Evolutionary conservation across 495 filamentous ascomycete genomes (phyloP).

Genomic region (Trichocladium antarcticum): DNA sequence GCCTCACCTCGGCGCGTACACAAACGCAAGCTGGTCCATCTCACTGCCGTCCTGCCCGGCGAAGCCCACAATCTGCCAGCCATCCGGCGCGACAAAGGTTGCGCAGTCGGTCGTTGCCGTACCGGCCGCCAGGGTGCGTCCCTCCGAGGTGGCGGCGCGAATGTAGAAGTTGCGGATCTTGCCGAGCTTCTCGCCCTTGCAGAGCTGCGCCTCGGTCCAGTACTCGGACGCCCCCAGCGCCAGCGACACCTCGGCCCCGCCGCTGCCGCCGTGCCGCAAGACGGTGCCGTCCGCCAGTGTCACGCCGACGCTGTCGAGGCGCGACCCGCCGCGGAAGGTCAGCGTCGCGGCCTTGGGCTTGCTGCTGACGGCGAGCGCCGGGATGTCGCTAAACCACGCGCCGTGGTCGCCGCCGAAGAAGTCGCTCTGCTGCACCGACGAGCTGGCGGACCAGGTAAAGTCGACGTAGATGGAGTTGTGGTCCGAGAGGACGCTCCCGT

Average conservation of each 20-base stretch:
- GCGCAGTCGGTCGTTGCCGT: conserved; percentile 40
- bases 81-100: conserved; percentile 39
- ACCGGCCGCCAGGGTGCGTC: conserved; percentile 39
- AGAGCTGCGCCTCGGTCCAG: conserved; percentile 42
- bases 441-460: conserved; percentile 40
- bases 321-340: conserved; percentile 37
- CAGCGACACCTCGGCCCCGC: conserved; percentile 36
- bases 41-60: conserved; percentile 47
- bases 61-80: conserved; percentile 48
- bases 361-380: conserved; percentile 19
- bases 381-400: conserved; percentile 46
- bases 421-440: conserved; percentile 34
- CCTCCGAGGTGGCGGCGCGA: conserved; percentile 41
- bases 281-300: conserved; percentile 36
- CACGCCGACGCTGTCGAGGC: conserved; percentile 43
- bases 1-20: conserved; percentile 35
- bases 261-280: conserved; percentile 45
- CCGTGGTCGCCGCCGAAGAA: conserved; percentile 45
- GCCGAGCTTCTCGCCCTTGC: conserved; percentile 39
- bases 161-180: conserved; percentile 49
- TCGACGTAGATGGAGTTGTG: conserved; percentile 49
- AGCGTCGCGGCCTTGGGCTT: conserved; percentile 30
- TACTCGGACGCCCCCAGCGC: conserved; percentile 37
- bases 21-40: conserved; percentile 48
- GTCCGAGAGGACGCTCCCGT: conserved; percentile 47